A percentile compares a stretch with the other conserved stretches of the same genome.
Evolutionary conservation across 192 early-diverging fungal genomes (phyloP).

Genomic region (Spizellomyces sp.): DNA sequence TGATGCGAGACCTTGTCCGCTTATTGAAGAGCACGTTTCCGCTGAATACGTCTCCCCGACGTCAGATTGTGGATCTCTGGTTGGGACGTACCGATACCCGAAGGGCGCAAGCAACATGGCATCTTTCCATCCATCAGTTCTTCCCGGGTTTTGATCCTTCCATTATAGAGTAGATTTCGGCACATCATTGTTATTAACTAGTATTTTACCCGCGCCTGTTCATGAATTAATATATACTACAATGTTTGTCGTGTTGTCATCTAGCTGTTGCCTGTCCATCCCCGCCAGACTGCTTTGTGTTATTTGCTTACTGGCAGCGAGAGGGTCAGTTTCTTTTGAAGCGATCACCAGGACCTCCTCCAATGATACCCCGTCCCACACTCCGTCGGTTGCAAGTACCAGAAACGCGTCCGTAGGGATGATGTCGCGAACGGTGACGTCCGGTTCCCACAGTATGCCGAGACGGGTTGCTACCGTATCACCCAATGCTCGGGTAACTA

Average conservation of each 20-base stretch:
- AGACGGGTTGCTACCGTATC: conserved; percentile 48
- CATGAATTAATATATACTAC: conserved; percentile 27
- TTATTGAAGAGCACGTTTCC: no score
- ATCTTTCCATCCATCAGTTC: no score
- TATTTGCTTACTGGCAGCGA: conserved; percentile 37
- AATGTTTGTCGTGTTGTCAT: conserved; percentile 59
- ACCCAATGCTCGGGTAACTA: conserved; percentile 52
- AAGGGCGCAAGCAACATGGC: no score
- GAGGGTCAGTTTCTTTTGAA: conserved; percentile 13
- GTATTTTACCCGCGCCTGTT: no score
- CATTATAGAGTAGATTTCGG: no score
- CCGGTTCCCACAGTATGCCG: conserved; percentile 51
- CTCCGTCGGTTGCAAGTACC: conserved; percentile 54
- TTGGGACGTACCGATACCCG: neutral
- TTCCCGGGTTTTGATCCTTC: no score
- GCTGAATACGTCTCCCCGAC: neutral
- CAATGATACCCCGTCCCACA: conserved; percentile 53
- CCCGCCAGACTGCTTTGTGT: conserved; percentile 39
- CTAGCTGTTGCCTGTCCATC: conserved; percentile 44
- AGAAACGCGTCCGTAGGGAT: conserved; percentile 37
- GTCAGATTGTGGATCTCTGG: no score
- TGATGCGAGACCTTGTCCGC: no score
- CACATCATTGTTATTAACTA: no score
- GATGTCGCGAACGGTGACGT: conserved; percentile 37
- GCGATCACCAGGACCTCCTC: conserved; percentile 38